These are phyloP conservation scores for Tolypocladium inflatum DNA, from an alignment of 2,329 filamentous ascomycete species.

Conservation along the genomic window DNA sequence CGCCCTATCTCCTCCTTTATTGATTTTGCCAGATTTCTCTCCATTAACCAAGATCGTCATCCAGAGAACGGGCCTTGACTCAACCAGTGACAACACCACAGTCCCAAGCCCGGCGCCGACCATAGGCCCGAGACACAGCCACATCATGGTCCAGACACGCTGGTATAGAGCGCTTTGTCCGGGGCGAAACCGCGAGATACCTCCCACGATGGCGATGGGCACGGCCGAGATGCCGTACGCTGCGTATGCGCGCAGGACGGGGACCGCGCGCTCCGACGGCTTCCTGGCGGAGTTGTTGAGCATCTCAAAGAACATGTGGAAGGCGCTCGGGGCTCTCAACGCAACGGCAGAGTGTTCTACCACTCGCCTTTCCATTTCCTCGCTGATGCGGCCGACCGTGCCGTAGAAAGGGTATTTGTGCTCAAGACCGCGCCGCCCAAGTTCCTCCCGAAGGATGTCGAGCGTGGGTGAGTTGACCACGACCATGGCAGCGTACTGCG, in stretches of 20 bases:
- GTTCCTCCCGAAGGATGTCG: neutral
- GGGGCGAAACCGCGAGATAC: neutral
- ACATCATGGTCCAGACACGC: slow-evolving; percentile 3
- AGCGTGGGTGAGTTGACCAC: slow-evolving; percentile 3
- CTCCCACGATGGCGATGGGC: slow-evolving; percentile 3
- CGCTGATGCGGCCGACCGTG: neutral
- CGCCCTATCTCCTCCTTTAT: too few species aligned
- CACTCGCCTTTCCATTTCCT: neutral
- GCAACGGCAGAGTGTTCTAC: neutral
- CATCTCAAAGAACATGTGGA: neutral
- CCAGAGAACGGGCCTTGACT: slow-evolving; percentile 2
- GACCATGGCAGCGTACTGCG: slow-evolving; percentile 2
- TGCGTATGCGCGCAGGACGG: neutral
- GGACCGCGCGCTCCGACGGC: neutral
- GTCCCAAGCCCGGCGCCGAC: slow-evolving; percentile 1
- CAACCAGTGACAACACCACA: neutral
- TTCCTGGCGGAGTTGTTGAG: neutral
- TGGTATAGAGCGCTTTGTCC: neutral
- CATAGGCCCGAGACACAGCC: slow-evolving; percentile 2
- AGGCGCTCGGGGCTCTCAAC: too few species aligned
- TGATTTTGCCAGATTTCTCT: too few species aligned
- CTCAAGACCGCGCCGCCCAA: neutral
- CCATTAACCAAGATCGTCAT: neutral
- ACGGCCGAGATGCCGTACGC: neutral
- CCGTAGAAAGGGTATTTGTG: neutral